Evolutionary conservation across 495 filamentous ascomycete species (phyloP).

Genomic region (Aspergillus campestris): DNA sequence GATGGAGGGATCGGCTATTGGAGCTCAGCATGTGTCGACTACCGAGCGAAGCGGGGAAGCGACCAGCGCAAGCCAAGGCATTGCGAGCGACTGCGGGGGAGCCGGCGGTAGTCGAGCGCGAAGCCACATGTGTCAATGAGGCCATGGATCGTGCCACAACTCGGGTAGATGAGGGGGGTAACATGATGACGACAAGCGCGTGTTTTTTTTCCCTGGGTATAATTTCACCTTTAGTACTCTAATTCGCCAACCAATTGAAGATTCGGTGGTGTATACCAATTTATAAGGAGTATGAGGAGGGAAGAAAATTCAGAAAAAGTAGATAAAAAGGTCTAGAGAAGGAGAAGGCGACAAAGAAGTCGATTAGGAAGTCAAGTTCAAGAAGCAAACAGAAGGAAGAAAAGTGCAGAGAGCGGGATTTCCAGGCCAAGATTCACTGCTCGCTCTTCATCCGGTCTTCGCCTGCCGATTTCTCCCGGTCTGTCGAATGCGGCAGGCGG

Average conservation of each 20-base stretch:
- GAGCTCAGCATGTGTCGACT: constrained; percentile 27
- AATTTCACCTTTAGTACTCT: too few species aligned
- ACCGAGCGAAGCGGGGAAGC: constrained; percentile 20
- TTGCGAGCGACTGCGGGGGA: constrained; percentile 30
- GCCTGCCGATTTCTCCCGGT: constrained; percentile 35
- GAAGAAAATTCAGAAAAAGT: background rate
- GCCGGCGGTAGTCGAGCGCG: constrained; percentile 7
- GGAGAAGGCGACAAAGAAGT: background rate
- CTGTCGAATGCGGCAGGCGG: background rate
- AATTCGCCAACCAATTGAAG: too few species aligned
- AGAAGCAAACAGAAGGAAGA: constrained; percentile 4
- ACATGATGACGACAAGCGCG: constrained; percentile 8
- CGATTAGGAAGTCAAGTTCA: background rate
- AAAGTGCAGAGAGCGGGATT: constrained; percentile 4
- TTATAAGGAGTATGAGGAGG: too few species aligned
- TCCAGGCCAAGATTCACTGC: background rate
- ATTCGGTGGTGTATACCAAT: too few species aligned
- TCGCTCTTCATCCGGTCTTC: constrained; percentile 12
- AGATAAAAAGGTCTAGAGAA: background rate
- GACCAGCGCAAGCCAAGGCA: constrained; percentile 21
- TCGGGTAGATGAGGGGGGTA: constrained; percentile 25
- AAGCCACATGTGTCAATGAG: constrained; percentile 31
- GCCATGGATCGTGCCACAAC: constrained; percentile 40
- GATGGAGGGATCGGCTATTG: constrained; percentile 25
- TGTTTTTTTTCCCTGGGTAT: background rate